Base-by-base conservation (phyloP, 2,329 filamentous ascomycete species). In the Trichoderma pleuroti region DNA sequence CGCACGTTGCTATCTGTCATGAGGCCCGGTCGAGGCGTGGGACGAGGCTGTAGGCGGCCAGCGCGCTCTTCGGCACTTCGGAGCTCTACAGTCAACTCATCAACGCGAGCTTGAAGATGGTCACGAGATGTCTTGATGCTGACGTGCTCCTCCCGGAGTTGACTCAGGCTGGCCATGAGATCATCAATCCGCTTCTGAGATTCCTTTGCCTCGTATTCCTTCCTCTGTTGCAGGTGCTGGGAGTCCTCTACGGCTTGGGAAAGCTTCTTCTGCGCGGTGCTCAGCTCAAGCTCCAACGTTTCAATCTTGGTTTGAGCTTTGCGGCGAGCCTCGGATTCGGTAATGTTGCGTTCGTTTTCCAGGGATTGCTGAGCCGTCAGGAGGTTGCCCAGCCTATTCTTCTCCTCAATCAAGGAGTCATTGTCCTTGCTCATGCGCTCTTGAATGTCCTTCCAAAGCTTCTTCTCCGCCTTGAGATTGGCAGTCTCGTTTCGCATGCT, bases 381-480 rank as follows among this genome's bases (percentile, higher is more conserved):
- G 36, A 97, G 86, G 70, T 90, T 91, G 80, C 95, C 97, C 5
- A 98, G 87, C 34, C 94, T 88, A 59, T 90, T 89, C 74, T 94
- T 92, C 79, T 99, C 96, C 72, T 97, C 93, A 54, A 92, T 87
- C 14, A 98, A 84, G 24, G 84, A 89, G 77, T 97, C 93, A 74
- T 96, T 97, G 77, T 98, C 94, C 76, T 96, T 93, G 73, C 89
- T 92, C 56, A 98, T 85, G 66, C 97, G 90, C 73, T 92, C 91
- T 78, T 98, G 94, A 39, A 98, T 97, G 70, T 92, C 93, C 83
- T 96, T 97, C 92, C 93, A 97, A 11, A 99, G 86, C 46, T 93
- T 92, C 82, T 97, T 97, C 81, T 98, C 95, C 0, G 95, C 94
- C 80, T 97, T 97, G 39, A 98, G 87, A 77, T 98, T 98, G 18